Evolutionary conservation across 257 asterid species (phyloP).

Genomic region (Solanum sejunctum): DNA sequence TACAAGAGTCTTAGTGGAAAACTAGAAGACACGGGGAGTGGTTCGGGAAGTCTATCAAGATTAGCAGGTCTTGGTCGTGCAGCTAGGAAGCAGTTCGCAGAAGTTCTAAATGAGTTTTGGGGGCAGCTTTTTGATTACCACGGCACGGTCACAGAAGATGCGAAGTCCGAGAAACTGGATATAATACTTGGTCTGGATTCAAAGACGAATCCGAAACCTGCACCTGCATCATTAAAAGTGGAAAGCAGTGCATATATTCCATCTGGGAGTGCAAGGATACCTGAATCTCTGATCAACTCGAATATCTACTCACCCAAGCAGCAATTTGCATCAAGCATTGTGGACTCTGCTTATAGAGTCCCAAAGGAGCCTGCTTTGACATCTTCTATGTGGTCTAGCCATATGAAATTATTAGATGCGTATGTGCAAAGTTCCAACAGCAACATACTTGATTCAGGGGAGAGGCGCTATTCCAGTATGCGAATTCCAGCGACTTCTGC

Average conservation of each 20-base stretch:
- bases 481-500: conserved; percentile 59
- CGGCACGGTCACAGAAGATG: conserved; percentile 64
- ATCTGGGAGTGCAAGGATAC: conserved; percentile 37
- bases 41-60: conserved; percentile 80
- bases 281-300: conserved; percentile 40
- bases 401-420: conserved; percentile 28
- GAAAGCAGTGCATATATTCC: conserved; percentile 45
- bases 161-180: conserved; percentile 65
- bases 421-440: conserved; percentile 31
- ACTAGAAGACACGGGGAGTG: conserved; percentile 72
- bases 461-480: conserved; percentile 78
- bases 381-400: conserved; percentile 33
- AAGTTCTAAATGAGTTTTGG: conserved; percentile 78
- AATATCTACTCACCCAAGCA: conserved; percentile 40
- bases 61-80: conserved; percentile 92
- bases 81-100: conserved; percentile 74
- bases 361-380: conserved; percentile 15
- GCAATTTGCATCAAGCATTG: conserved; percentile 30
- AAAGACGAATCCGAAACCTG: conserved; percentile 36
- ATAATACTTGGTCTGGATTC: conserved; percentile 46
- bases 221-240: conserved; percentile 36
- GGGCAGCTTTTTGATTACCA: conserved; percentile 83
- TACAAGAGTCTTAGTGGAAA: conserved; percentile 60
- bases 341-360: conserved; percentile 43
- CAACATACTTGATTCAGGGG: conserved; percentile 37